Conservation (phyloP, 129 eudicot genomes). For the Flaveria bidentis region DNA sequence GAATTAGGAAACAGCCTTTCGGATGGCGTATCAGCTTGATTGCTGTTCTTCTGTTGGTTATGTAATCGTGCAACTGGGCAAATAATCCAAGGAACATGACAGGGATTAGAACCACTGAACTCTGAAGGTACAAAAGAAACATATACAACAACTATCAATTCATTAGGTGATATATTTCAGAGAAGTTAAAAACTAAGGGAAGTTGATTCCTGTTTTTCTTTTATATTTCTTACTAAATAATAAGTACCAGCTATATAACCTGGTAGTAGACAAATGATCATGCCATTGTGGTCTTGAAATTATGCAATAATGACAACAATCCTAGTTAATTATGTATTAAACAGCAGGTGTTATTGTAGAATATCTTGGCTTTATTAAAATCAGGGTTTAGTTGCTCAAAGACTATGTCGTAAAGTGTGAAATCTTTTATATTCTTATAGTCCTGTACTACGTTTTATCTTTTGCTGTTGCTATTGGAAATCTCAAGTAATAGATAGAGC, state of each 20-base stretch:
- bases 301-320: slow-evolving; percentile 11
- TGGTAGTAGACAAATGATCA: too few species aligned
- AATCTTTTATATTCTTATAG: neutral
- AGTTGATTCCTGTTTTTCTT: too few species aligned
- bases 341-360: neutral
- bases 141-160: neutral
- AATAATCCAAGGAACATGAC: neutral
- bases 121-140: neutral
- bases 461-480: slow-evolving; percentile 9
- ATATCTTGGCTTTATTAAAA: neutral
- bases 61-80: neutral
- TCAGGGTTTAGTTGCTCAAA: slow-evolving; percentile 1
- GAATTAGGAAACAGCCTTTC: too few species aligned
- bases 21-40: too few species aligned
- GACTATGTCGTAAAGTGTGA: neutral
- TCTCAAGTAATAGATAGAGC: neutral
- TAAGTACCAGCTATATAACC: too few species aligned
- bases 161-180: neutral
- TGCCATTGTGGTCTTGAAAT: slow-evolving; percentile 4
- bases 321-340: neutral
- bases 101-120: neutral
- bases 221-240: too few species aligned
- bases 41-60: neutral
- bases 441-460: slow-evolving; percentile 2
- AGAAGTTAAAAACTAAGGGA: neutral